Base-by-base conservation (phyloP, 139 green algal genomes). In the Nannochloris sp. region DNA sequence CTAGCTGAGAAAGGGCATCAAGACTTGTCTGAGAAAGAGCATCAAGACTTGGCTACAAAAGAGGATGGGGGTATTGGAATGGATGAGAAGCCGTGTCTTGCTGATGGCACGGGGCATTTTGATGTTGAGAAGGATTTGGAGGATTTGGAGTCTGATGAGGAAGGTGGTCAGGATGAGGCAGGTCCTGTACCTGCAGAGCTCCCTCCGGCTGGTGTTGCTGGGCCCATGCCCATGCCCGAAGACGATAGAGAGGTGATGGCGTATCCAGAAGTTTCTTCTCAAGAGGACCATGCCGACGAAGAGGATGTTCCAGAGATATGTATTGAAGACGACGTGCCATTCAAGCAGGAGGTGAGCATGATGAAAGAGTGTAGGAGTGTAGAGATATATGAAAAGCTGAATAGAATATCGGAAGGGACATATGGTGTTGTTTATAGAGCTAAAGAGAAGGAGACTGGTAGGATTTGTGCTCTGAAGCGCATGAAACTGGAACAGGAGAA, bases 401-500 rank as follows among this genome's bases (percentile, higher is more conserved):
- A 88, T 69, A 62, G 73, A 14, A 91, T 97, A 62, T 71, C 68
- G 16, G 89, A 94, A 66, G 86, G 90, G 20, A 94, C 88, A 12
- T 97, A 96, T 62, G 91, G 91, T 5, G 81, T 97, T 28, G 91
- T 97, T 51, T 93, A 86, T 69, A 17, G 82, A 40, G 91, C 90
- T 8, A 71, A 80, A 2, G 80, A 91, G 48, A 87, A 84, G 17
- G 64, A 64, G 2, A 95, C 81, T 0, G 84, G 83, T 28, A 65
- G 79, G 31, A 82, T 97, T 31, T 87, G 79, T 33, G 92, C 92
- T 1, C 71, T 98, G 2, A 98, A 98, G 66, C 89, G 87, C 68
- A 63, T 99, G 31, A 98, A 97, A 81, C 88, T 98, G 86, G 87
- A 95, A 51, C 84, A 88, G 63, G 84, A 95, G 69, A 66, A 68